Evolutionary conservation across 441 rosid species (phyloP), one percentile per base, ranked within the genome.

Genomic region (Brassica hybrid): DNA sequence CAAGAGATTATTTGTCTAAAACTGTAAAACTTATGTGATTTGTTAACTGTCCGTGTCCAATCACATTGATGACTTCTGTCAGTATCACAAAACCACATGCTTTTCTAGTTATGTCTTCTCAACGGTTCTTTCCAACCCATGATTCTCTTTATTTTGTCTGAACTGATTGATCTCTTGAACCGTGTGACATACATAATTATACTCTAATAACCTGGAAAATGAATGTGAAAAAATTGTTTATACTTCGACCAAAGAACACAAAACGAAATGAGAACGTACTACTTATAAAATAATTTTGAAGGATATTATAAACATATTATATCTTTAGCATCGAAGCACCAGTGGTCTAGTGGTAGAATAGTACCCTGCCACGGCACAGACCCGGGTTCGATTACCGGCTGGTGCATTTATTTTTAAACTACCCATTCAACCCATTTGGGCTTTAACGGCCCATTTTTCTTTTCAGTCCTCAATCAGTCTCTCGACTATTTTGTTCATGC

Each of bases 291-390:
- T 21, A 21, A 21, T 1, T 21, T 2, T 21, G 23, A 21, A 21
- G 23, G 23, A 21, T 21, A 21, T 21, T 1, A 1, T 19, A 19
- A 19, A 19, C 21, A 19, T 19, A 19, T 19, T 19, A 5, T 5
- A 4, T 27, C 4, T 5, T 27, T 1, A 27, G 6, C 14, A 43
- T 12, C 50, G 12, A 43, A 30, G 66, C 83, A 92, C 97, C 90
- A 87, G 90, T 90, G 93, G 97, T 90, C 97, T 88, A 88, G 96
- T 88, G 91, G 97, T 89, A 89, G 95, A 89, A 90, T 90, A 93
- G 93, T 95, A 91, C 93, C 93, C 95, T 95, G 94, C 97, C 94
- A 91, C 92, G 89, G 91, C 86, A 89, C 89, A 90, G 97, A 90
- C 94, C 91, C 89, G 92, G 89, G 97, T 91, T 92, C 94, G 92